Percentiles rank a stretch among this genome's conserved stretches.
Evolutionary conservation across 768 basidiomycete genomes (phyloP).

Genomic region (Calocybe cyanea): DNA sequence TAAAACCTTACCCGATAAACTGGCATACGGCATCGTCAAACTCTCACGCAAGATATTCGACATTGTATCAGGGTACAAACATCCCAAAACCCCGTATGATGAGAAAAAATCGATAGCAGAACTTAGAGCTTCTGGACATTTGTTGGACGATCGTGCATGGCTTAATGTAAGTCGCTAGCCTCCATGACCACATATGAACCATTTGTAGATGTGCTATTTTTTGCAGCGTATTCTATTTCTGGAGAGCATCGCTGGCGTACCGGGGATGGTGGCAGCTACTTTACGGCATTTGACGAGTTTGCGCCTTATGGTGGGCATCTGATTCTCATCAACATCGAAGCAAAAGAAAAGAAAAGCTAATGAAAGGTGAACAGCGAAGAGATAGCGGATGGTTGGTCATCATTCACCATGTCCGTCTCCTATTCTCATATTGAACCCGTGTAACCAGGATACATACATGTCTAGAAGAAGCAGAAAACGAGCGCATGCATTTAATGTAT

Average conservation of each 20-base stretch:
- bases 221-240: conserved; percentile 60
- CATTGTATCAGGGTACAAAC: conserved; percentile 80
- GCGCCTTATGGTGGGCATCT: conserved; percentile 68
- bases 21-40: conserved; percentile 63
- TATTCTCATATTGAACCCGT: conserved; percentile 40
- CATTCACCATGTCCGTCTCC: conserved; percentile 1
- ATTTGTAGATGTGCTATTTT: not conserved
- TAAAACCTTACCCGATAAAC: conserved; percentile 65
- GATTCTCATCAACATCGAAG: not conserved
- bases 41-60: conserved; percentile 71
- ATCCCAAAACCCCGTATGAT: conserved; percentile 57
- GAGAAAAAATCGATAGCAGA: conserved; percentile 68
- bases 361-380: conserved; percentile 33
- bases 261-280: conserved; percentile 92
- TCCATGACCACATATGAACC: not conserved
- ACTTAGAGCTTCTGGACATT: conserved; percentile 68
- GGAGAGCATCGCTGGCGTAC: conserved; percentile 91
- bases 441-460: conserved; percentile 88
- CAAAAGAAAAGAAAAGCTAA: not conserved
- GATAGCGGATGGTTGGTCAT: conserved; percentile 46
- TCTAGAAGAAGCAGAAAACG: conserved; percentile 94
- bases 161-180: conserved; percentile 45
- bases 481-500: conserved; percentile 92
- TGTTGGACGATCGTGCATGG: conserved; percentile 77
- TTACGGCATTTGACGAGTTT: conserved; percentile 86